A percentile compares a stretch with the other conserved stretches of the same genome.
These are phyloP conservation scores for Angophora floribunda DNA, from an alignment of 345 rosid genomes.

Conservation along the genomic window DNA sequence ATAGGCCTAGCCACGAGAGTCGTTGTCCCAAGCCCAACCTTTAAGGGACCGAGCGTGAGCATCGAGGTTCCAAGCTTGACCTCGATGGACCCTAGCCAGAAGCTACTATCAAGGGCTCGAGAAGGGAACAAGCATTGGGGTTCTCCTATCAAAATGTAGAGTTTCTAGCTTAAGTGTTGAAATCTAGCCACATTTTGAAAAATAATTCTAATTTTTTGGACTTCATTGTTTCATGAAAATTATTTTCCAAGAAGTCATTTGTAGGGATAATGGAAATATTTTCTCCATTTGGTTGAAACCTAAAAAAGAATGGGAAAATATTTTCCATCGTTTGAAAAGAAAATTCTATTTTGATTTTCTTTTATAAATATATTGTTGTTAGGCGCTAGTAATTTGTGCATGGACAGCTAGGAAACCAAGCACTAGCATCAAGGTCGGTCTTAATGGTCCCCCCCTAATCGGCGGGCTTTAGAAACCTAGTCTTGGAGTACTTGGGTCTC, in stretches of 20 bases:
- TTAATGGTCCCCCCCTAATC: not conserved
- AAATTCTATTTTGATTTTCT: too few species aligned
- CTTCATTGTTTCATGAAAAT: too few species aligned
- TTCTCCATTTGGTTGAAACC: not conserved
- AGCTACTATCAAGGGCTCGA: not conserved
- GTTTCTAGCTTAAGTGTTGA: rapidly evolving
- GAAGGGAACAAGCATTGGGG: not conserved
- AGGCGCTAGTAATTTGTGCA: rapidly evolving
- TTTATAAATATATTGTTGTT: too few species aligned
- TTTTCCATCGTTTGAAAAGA: rapidly evolving
- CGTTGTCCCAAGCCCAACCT: not conserved
- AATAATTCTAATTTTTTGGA: not conserved
- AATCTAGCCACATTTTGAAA: too few species aligned
- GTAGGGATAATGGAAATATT: too few species aligned
- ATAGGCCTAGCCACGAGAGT: rapidly evolving
- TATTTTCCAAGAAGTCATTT: rapidly evolving
- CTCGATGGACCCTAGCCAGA: rapidly evolving
- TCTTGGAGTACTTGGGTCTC: rapidly evolving
- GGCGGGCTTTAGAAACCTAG: rapidly evolving
- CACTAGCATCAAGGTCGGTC: not conserved
- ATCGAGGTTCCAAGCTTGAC: rapidly evolving
- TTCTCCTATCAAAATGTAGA: not conserved
- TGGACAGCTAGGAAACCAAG: rapidly evolving
- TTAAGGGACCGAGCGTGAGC: rapidly evolving
- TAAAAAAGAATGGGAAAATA: rapidly evolving